Evolutionary conservation across 2,329 filamentous ascomycete species (phyloP), one percentile per base, ranked within the genome.

Genomic region (Penicillium verrucosum): DNA sequence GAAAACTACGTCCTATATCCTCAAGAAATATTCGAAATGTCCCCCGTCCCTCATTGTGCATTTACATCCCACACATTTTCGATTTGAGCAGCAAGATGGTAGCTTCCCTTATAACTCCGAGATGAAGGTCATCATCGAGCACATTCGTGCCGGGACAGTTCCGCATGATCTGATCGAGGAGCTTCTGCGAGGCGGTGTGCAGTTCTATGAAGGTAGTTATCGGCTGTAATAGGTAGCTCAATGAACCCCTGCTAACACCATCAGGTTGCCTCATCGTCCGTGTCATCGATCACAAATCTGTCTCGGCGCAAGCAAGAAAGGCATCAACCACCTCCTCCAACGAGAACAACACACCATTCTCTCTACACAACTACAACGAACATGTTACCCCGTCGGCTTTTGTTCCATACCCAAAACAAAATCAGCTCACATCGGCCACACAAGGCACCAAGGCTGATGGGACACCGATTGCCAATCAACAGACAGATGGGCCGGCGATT

Each of bases 31-130:
- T 74, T 81, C 79, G 40, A 85, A 82, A 68, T 81, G 81, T 49
- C 85, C 87, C 9, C 92, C 94, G 0, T 97, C 93, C 4, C 80
- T 99, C 25, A 85, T 93, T 49, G 80, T 99, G 25, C 92, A 97
- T 72, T 80, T 99, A 32, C 87, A 97, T 70, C 82, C 86, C 10
- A 91, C 84, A 5, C 88, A 96, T 75, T 97, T 96, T 71, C 86
- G 89, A 56, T 96, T 99, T 76, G 93, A 97, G 65, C 86, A 92
- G 67, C 93, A 97, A 74, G 92, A 96, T 73, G 90, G 92, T 68
- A 93, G 89, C 70, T 97, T 96, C 67, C 83, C 85, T 5, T 97
- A 97, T 75, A 90, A 90, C 67, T 96, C 92, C 21, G 92, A 94
- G 25, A 97, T 97, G 92, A 86, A 83, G 65, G 76, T 90, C 64